These are phyloP conservation scores for Nakazawaea wickerhamii DNA, from an alignment of 805 yeast species.

Conservation along the genomic window DNA sequence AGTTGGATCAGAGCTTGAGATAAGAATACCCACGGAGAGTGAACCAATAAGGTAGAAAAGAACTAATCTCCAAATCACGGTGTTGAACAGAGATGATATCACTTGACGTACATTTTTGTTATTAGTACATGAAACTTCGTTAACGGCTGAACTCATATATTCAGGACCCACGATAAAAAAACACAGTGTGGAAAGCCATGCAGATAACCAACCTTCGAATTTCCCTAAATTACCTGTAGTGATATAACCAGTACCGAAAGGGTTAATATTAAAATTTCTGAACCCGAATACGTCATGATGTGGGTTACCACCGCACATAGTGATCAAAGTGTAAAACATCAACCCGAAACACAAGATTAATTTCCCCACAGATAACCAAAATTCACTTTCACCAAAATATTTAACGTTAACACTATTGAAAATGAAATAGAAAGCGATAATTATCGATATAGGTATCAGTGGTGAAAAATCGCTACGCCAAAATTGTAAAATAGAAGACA, in stretches of 20 bases:
- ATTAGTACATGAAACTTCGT: slow-evolving; percentile 27
- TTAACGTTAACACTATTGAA: slow-evolving; percentile 43
- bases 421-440: slow-evolving; percentile 35
- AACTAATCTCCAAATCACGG: slow-evolving; percentile 38
- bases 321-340: slow-evolving; percentile 42
- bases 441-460: slow-evolving; percentile 39
- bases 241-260: slow-evolving; percentile 34
- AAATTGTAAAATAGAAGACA: slow-evolving; percentile 49
- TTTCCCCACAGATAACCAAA: slow-evolving; percentile 41
- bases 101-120: slow-evolving; percentile 33
- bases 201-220: slow-evolving; percentile 38
- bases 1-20: slow-evolving; percentile 30
- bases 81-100: slow-evolving; percentile 35
- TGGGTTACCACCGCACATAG: slow-evolving; percentile 57
- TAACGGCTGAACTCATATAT: slow-evolving; percentile 38
- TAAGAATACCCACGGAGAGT: slow-evolving; percentile 34
- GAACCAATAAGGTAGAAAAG: slow-evolving; percentile 41
- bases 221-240: slow-evolving; percentile 33
- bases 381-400: slow-evolving; percentile 47
- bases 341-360: slow-evolving; percentile 43
- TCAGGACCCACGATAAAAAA: slow-evolving; percentile 40
- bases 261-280: slow-evolving; percentile 37
- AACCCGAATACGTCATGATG: slow-evolving; percentile 46
- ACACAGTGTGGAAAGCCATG: slow-evolving; percentile 29
- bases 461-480: slow-evolving; percentile 46